phyloP scores from a whole-genome alignment of 2,329 filamentous ascomycete genomes.

The Cladosporium sp. region DNA sequence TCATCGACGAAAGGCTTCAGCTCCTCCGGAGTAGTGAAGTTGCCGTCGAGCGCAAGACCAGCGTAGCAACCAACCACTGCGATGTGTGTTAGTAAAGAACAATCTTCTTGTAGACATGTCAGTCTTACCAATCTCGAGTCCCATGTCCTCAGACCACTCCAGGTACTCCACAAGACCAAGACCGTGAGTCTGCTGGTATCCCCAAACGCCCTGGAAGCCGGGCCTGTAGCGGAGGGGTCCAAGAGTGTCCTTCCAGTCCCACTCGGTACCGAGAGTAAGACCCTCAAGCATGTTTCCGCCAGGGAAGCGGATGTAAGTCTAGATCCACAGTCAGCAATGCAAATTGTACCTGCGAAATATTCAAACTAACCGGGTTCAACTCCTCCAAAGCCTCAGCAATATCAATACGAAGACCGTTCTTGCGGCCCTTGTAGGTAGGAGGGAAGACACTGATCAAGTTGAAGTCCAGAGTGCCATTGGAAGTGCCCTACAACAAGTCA shows the following conservation, averaged over 20 bases:
- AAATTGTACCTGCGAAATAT: background rate
- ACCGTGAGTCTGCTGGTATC: conserved; percentile 60
- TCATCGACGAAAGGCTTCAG: conserved; percentile 59
- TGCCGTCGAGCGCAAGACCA: conserved; percentile 45
- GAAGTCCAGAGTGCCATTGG: conserved; percentile 49
- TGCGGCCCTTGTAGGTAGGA: conserved; percentile 54
- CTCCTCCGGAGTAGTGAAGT: conserved; percentile 47
- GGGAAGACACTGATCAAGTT: conserved; percentile 56
- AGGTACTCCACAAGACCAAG: conserved; percentile 63
- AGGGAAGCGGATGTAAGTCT: conserved; percentile 47
- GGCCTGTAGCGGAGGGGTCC: conserved; percentile 51
- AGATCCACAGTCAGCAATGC: background rate
- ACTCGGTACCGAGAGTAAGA: conserved; percentile 28
- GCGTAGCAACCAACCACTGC: conserved; percentile 28
- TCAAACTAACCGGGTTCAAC: conserved; percentile 43
- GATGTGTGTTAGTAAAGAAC: conserved; percentile 27
- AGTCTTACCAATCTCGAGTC: conserved; percentile 12
- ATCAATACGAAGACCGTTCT: conserved; percentile 54
- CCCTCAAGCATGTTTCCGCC: conserved; percentile 55
- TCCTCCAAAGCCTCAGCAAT: conserved; percentile 49
- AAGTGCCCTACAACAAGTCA: conserved; percentile 30
- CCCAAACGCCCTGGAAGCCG: conserved; percentile 54
- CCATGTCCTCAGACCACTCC: conserved; percentile 48
- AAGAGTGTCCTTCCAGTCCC: conserved; percentile 56
- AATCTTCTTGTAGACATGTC: conserved; percentile 28